Conservation (phyloP, 169 alveolate genomes). For the Plasmodium fragile region DNA sequence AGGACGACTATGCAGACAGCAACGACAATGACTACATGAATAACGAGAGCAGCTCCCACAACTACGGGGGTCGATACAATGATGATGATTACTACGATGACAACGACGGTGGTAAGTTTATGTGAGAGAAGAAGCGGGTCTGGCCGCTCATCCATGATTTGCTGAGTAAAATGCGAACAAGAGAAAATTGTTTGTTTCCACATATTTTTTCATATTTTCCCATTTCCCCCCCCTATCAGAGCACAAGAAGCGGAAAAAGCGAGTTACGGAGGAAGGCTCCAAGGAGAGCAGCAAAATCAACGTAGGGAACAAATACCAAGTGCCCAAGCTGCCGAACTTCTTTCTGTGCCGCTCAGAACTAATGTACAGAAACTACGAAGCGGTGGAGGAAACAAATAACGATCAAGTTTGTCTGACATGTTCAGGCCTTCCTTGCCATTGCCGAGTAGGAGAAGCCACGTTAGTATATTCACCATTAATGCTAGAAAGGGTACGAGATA, state of each 20-base stretch:
- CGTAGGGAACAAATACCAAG: slow-evolving; percentile 89
- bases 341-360: slow-evolving; percentile 78
- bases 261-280: slow-evolving; percentile 86
- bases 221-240: background rate
- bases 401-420: slow-evolving; percentile 41
- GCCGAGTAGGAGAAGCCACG: slow-evolving; percentile 59
- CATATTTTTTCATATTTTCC: background rate
- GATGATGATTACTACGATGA: background rate
- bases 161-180: background rate
- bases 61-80: slow-evolving; percentile 1
- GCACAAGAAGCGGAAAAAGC: slow-evolving; percentile 81
- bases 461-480: slow-evolving; percentile 72
- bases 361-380: slow-evolving; percentile 64
- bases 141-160: background rate
- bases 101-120: slow-evolving; percentile 10
- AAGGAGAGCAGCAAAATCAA: slow-evolving; percentile 84
- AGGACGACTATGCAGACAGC: background rate
- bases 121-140: background rate
- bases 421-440: slow-evolving; percentile 69
- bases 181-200: background rate
- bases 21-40: slow-evolving; percentile 12
- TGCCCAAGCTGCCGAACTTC: slow-evolving; percentile 89
- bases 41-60: background rate
- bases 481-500: slow-evolving; percentile 63
- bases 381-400: slow-evolving; percentile 36